A percentile compares a stretch with the other conserved stretches of the same genome.
Conservation (phyloP, 169 alveolate species). For the Blepharisma undulans region DNA sequence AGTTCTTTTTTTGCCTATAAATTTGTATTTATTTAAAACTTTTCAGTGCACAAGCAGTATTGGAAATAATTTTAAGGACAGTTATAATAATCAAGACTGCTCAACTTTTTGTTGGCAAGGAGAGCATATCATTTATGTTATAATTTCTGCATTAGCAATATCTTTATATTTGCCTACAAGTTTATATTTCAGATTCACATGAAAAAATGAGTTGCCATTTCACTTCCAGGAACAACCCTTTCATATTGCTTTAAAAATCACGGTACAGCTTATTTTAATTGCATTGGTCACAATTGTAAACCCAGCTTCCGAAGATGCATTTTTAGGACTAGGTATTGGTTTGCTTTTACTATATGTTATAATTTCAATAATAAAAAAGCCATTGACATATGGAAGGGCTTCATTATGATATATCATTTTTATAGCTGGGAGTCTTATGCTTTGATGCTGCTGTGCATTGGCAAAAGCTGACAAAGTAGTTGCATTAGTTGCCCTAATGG, state of each 20-base stretch:
- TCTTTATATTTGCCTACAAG: neutral
- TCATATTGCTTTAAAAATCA: neutral
- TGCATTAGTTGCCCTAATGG: neutral
- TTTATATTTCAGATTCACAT: neutral
- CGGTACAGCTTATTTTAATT: neutral
- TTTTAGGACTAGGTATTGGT: neutral
- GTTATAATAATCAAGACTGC: neutral
- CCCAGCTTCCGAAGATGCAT: neutral
- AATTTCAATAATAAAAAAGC: neutral
- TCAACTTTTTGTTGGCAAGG: constrained; percentile 13
- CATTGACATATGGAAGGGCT: neutral
- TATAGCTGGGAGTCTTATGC: neutral
- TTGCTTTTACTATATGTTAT: neutral
- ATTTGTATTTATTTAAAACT: neutral
- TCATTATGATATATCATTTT: neutral
- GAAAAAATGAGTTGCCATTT: neutral
- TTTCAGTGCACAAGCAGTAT: neutral
- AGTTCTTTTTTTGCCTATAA: neutral
- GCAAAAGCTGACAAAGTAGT: neutral
- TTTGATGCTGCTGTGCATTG: neutral
- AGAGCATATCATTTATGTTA: neutral
- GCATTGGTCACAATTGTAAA: neutral
- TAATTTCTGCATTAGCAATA: neutral
- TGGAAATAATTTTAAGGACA: neutral
- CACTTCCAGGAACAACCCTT: neutral